Evolutionary conservation across 1,284 basidiomycete genomes (phyloP).

Genomic region (Fomitopsis pinicola): DNA sequence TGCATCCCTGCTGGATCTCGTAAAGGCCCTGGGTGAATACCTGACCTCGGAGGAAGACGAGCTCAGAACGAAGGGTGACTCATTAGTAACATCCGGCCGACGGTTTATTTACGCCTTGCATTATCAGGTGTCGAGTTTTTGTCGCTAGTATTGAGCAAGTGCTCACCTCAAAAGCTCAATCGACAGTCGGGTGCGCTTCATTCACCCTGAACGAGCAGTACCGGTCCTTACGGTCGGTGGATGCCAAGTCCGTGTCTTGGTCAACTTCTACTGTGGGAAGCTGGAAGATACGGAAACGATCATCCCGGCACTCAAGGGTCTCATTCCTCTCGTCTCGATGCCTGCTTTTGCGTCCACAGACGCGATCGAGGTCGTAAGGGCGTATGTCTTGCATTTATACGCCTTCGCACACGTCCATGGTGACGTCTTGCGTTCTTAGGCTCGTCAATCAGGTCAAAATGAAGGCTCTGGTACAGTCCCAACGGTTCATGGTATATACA

Average conservation of each 20-base stretch:
- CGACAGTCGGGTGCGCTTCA: slow-evolving; percentile 70
- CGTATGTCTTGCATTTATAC: slow-evolving; percentile 43
- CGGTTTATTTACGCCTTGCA: slow-evolving; percentile 4
- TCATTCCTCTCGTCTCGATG: slow-evolving; percentile 64
- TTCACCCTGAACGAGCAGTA: not conserved
- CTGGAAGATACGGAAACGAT: slow-evolving; percentile 82
- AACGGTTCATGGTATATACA: slow-evolving; percentile 78
- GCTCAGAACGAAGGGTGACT: slow-evolving; percentile 72
- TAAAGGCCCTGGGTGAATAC: slow-evolving; percentile 83
- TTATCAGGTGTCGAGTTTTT: slow-evolving; percentile 71
- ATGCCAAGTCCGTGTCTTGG: slow-evolving; percentile 71
- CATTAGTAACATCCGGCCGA: not conserved
- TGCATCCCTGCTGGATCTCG: slow-evolving; percentile 74
- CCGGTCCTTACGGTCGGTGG: slow-evolving; percentile 5
- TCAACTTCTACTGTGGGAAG: slow-evolving; percentile 83
- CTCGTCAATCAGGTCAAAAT: slow-evolving; percentile 79
- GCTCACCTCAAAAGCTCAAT: slow-evolving; percentile 66
- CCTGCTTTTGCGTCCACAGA: slow-evolving; percentile 72
- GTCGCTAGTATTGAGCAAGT: slow-evolving; percentile 57
- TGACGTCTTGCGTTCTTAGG: slow-evolving; percentile 34
- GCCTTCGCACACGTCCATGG: not conserved
- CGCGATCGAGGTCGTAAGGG: slow-evolving; percentile 60
- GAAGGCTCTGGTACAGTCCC: slow-evolving; percentile 78
- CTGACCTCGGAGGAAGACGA: slow-evolving; percentile 84
- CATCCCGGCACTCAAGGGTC: slow-evolving; percentile 71